Conservation (phyloP, 2,329 filamentous ascomycete species). For the Gnomoniopsis sp. region DNA sequence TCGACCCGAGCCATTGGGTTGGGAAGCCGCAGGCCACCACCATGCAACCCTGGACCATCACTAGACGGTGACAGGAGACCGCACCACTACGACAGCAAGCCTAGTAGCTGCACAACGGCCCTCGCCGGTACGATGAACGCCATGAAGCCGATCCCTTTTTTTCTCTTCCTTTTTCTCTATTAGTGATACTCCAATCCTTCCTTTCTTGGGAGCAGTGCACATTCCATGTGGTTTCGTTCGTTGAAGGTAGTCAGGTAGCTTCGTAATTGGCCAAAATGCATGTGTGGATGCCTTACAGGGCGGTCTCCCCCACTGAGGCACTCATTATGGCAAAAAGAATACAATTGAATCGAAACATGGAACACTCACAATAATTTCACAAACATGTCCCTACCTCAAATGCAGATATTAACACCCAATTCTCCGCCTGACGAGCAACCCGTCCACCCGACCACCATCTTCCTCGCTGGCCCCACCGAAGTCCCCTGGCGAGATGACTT, state of each 20-base stretch:
- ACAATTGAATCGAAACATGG: too few relatives aligned
- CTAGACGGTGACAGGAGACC: neutral
- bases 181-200: neutral
- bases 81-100: neutral
- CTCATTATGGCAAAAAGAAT: too few relatives aligned
- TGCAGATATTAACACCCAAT: conserved; percentile 16
- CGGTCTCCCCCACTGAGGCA: too few relatives aligned
- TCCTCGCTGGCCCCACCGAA: conserved; percentile 56
- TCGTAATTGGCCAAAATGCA: too few relatives aligned
- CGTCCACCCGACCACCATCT: conserved; percentile 34
- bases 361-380: too few relatives aligned
- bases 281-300: too few relatives aligned
- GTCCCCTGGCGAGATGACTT: conserved; percentile 49
- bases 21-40: neutral
- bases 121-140: neutral
- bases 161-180: too few relatives aligned
- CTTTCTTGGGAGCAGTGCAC: neutral
- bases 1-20: neutral
- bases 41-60: neutral
- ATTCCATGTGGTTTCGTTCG: too few relatives aligned
- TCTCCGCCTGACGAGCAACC: neutral
- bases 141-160: too few relatives aligned
- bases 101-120: neutral
- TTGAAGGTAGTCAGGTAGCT: too few relatives aligned
- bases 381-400: neutral